phyloP scores from a whole-genome alignment of 202 grass and related monocot species.

The Digitaria exilis region DNA sequence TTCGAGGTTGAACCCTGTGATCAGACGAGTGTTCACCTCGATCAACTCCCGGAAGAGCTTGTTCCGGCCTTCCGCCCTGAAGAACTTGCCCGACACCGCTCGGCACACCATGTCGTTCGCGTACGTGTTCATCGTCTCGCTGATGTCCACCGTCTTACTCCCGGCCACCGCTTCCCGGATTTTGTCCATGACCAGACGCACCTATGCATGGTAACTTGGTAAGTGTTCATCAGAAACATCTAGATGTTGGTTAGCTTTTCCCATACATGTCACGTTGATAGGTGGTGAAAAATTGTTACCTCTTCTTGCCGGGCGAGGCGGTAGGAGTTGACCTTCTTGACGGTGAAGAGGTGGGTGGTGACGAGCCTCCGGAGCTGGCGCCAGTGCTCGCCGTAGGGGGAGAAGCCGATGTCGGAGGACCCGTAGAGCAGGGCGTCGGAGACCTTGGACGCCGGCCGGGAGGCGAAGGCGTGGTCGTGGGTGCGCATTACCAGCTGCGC shows the following conservation, averaged over 20 bases:
- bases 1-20: neutral
- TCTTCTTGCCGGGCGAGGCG: neutral
- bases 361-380: neutral
- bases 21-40: neutral
- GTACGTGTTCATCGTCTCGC: conserved; percentile 28
- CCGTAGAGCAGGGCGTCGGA: neutral
- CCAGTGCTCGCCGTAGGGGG: conserved; percentile 1
- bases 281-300: neutral
- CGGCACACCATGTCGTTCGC: conserved; percentile 27
- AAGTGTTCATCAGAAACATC: too few relatives aligned
- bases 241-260: too few relatives aligned
- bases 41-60: conserved; percentile 2
- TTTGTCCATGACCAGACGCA: neutral
- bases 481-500: neutral
- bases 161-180: neutral
- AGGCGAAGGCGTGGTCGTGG: neutral
- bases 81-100: conserved; percentile 14
- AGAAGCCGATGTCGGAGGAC: neutral
- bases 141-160: conserved; percentile 15
- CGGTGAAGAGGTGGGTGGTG: neutral
- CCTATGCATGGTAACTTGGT: too few relatives aligned
- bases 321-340: neutral
- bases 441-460: neutral
- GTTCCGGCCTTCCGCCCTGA: conserved; percentile 3
- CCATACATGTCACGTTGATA: too few relatives aligned